phyloP scores from a whole-genome alignment of 495 filamentous ascomycete genomes.

The Pseudotulostoma volvatum region DNA sequence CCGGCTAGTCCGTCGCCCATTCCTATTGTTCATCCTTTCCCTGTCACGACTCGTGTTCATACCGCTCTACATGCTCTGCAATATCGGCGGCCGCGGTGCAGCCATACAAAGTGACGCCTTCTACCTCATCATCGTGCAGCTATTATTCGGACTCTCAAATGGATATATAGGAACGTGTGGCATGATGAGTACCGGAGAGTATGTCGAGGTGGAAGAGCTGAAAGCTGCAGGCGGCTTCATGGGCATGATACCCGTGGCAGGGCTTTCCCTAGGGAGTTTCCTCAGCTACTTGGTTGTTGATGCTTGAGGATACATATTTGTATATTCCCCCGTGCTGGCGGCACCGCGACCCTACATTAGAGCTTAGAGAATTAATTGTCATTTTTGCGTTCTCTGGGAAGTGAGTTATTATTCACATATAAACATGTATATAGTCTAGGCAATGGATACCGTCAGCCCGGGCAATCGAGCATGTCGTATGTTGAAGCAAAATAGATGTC shows the following conservation, averaged over 20 bases:
- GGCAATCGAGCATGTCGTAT: too few species aligned
- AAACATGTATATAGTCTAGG: too few species aligned
- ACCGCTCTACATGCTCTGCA: slow-evolving; percentile 80
- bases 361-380: too few species aligned
- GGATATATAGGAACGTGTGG: slow-evolving; percentile 68
- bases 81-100: slow-evolving; percentile 53
- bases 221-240: slow-evolving; percentile 91
- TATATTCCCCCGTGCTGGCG: too few species aligned
- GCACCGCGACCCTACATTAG: too few species aligned
- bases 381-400: too few species aligned
- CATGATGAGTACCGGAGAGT: slow-evolving; percentile 80
- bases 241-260: slow-evolving; percentile 72
- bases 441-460: too few species aligned
- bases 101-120: slow-evolving; percentile 65
- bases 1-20: slow-evolving; percentile 45
- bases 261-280: slow-evolving; percentile 70
- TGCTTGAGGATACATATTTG: too few species aligned
- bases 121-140: slow-evolving; percentile 70
- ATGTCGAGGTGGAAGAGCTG: slow-evolving; percentile 61
- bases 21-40: slow-evolving; percentile 43
- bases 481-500: too few species aligned
- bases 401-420: too few species aligned
- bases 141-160: slow-evolving; percentile 69
- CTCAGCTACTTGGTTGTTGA: slow-evolving; percentile 63
- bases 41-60: slow-evolving; percentile 52